Conservation (phyloP, 306 rosid genomes). For the Boehmeria nivea region DNA sequence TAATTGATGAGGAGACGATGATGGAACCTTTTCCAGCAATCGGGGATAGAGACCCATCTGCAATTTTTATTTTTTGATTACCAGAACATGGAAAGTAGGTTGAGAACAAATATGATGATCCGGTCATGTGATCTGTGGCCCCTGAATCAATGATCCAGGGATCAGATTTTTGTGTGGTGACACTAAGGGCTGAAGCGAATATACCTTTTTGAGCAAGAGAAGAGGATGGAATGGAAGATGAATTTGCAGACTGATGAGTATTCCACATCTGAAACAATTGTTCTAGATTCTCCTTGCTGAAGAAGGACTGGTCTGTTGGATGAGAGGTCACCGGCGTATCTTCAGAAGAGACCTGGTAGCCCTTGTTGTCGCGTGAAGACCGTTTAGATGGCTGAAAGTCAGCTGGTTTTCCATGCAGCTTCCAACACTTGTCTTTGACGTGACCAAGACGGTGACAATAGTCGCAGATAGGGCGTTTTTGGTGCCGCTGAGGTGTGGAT, state of each 20-base stretch:
- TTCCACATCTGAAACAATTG: background rate
- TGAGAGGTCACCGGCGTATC: background rate
- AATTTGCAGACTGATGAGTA: background rate
- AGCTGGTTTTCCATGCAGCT: background rate
- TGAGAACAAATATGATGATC: background rate
- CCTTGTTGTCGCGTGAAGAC: background rate
- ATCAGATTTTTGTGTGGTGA: background rate
- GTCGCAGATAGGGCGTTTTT: background rate
- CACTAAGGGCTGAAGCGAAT: background rate
- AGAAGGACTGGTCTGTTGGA: background rate
- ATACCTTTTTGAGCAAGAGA: background rate
- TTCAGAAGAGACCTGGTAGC: background rate
- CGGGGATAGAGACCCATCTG: background rate
- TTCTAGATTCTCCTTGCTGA: background rate
- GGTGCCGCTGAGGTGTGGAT: background rate
- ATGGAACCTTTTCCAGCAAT: background rate
- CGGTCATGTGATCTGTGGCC: background rate
- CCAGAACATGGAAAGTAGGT: background rate
- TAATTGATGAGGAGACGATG: background rate
- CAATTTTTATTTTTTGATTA: background rate
- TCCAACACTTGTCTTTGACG: background rate
- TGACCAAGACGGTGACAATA: background rate
- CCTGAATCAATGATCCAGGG: background rate
- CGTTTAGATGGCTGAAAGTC: background rate
- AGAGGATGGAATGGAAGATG: background rate